A percentile compares a stretch with the other conserved stretches of the same genome.
These are phyloP conservation scores for Blastocystis sp. DNA, from an alignment of 352 stramenopile species.

Conservation along the genomic window DNA sequence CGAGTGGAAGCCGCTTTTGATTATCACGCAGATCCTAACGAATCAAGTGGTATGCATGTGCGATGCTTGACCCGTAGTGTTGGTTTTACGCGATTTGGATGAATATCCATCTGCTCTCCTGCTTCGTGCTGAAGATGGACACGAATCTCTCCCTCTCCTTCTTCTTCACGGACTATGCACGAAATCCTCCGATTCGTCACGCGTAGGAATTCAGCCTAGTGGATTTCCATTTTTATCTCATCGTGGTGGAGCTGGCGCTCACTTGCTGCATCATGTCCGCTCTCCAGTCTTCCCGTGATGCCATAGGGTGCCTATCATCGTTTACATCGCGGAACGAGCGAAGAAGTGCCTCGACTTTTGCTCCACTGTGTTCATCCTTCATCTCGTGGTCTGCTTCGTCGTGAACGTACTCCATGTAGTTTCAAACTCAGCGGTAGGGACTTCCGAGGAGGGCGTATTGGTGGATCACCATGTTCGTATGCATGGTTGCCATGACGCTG, in stretches of 20 bases:
- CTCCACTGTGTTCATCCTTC: constrained; percentile 57
- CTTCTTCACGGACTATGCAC: constrained; percentile 68
- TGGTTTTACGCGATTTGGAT: constrained; percentile 73
- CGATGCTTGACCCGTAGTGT: background rate
- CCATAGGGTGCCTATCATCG: constrained; percentile 44
- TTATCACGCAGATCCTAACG: constrained; percentile 62
- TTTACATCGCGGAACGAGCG: constrained; percentile 50
- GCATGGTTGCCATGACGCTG: constrained; percentile 32
- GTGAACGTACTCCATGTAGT: constrained; percentile 17
- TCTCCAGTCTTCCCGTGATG: background rate
- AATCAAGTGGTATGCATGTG: constrained; percentile 32
- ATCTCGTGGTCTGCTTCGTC: constrained; percentile 24
- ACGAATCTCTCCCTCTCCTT: constrained; percentile 17
- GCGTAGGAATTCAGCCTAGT: constrained; percentile 55
- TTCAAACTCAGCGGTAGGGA: constrained; percentile 18
- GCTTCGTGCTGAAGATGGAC: constrained; percentile 33
- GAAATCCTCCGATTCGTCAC: background rate
- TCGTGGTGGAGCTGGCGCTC: constrained; percentile 50
- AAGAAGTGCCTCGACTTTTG: constrained; percentile 70
- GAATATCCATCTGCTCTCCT: constrained; percentile 21
- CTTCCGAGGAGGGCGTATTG: constrained; percentile 43
- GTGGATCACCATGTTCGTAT: constrained; percentile 52
- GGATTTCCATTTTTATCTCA: constrained; percentile 63
- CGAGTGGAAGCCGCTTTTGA: constrained; percentile 64
- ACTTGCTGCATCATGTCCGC: constrained; percentile 50